Evolutionary conservation across 2,329 filamentous ascomycete genomes (phyloP), one percentile per base, ranked within the genome.

Genomic region (Fusarium siculi): DNA sequence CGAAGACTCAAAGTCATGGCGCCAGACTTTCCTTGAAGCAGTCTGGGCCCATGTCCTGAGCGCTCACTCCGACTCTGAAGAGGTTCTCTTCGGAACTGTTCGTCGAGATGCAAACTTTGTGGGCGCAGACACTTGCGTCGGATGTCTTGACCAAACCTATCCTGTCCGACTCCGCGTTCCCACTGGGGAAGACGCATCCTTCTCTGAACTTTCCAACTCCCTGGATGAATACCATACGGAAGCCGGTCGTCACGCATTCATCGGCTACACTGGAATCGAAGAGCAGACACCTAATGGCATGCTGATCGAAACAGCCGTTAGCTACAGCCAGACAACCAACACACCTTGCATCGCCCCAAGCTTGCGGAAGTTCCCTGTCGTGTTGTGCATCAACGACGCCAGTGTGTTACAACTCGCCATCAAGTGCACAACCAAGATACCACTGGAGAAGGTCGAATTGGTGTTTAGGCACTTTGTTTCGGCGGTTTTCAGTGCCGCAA

Each of bases 281-380:
- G 28, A 50, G 11, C 42, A 56, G 19, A 23, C 50, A 4, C 30
- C 42, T 9, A 6, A 36, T 7, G 40, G 21, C 18, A 43, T 23
- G 40, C 36, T 30, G 0, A 47, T 66, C 5, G 63, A 66, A 43
- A 66, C 58, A 32, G 63, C 63, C 7, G 30, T 66, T 4, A 66
- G 30, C n/a, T 66, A 66, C 28, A 66, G 58, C 37, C 63, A 63
- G 23, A 63, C 63, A 5, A 56, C 58, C 10, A 66, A 66, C 49
- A 56, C 50, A 7, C 63, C 63, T 10, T 66, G 58, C 23, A 50
- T 63, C 12, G 50, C 40, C 2, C 63, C 63, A 7, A 43, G 50
- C 9, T 30, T 66, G 21, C 15, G 43, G 10, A 49, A n/a, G 21
- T 66, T 66, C 23, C 63, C 63, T 0, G 63, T 66, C 10, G 63